Percentiles rank a stretch among this genome's conserved stretches.
Evolutionary conservation across 345 rosid genomes (phyloP).

Genomic region (Brassica cretica): DNA sequence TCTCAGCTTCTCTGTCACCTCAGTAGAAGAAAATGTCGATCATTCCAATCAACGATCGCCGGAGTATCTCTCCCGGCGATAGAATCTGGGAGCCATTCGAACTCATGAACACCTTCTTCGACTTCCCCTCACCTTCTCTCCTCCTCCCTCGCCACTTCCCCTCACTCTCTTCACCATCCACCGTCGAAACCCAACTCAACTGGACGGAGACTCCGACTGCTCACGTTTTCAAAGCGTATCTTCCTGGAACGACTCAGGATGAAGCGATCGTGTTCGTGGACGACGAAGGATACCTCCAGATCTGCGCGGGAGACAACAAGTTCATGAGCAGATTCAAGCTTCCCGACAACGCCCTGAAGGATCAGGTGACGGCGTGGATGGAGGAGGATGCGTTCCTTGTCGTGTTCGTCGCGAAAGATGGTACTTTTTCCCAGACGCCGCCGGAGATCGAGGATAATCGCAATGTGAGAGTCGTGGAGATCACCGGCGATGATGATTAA

Average conservation of each 20-base stretch:
- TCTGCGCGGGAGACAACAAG: conserved; percentile 35
- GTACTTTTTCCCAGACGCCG: background rate
- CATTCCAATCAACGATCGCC: conserved; percentile 37
- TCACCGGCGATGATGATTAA: conserved; percentile 32
- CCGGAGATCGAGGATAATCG: conserved; percentile 28
- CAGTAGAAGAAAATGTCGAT: conserved; percentile 31
- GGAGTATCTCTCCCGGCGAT: background rate
- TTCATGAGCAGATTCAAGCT: conserved; percentile 44
- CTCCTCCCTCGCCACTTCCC: conserved; percentile 28
- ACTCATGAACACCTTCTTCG: conserved; percentile 26
- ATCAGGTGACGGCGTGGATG: conserved; percentile 43
- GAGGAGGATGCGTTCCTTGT: conserved; percentile 39
- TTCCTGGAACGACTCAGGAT: conserved; percentile 31
- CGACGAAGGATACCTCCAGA: conserved; percentile 39
- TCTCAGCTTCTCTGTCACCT: background rate
- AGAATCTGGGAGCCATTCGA: conserved; percentile 37
- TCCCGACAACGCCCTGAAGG: conserved; percentile 25
- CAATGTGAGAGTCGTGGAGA: conserved; percentile 39
- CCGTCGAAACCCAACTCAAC: conserved; percentile 32
- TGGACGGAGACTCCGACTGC: conserved; percentile 39
- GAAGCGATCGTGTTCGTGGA: conserved; percentile 40
- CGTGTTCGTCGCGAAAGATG: conserved; percentile 37
- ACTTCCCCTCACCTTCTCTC: conserved; percentile 31
- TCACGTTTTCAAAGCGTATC: conserved; percentile 42
- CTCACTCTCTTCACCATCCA: conserved; percentile 15